These are phyloP conservation scores for Coffea eugenioides DNA, from an alignment of 257 asterid genomes.

Conservation along the genomic window DNA sequence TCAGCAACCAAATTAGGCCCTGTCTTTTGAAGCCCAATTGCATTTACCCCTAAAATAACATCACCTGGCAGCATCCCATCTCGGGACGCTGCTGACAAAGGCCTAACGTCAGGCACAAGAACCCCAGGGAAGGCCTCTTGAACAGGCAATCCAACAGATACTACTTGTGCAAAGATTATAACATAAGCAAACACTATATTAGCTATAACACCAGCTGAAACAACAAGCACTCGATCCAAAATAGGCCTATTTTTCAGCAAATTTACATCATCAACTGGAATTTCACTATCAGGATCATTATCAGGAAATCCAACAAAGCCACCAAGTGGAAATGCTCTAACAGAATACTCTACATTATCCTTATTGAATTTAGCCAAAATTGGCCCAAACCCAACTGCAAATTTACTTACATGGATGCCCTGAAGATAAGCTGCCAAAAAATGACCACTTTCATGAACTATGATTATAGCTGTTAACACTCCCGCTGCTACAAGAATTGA, in stretches of 20 bases:
- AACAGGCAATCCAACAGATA: constrained; percentile 91
- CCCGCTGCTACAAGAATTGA: constrained; percentile 77
- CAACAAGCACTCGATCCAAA: constrained; percentile 75
- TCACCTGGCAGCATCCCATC: constrained; percentile 87
- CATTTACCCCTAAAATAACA: constrained; percentile 73
- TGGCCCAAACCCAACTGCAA: constrained; percentile 97
- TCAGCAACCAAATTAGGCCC: constrained; percentile 77
- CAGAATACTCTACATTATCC: constrained; percentile 82
- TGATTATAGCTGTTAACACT: constrained; percentile 77
- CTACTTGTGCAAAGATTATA: constrained; percentile 70
- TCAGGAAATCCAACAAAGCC: constrained; percentile 98
- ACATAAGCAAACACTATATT: constrained; percentile 75
- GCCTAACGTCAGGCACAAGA: constrained; percentile 91
- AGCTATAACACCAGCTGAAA: constrained; percentile 96
- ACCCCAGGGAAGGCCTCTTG: constrained; percentile 97
- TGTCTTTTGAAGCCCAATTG: constrained; percentile 43
- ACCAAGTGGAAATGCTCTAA: constrained; percentile 95
- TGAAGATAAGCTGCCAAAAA: constrained; percentile 89
- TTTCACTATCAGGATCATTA: constrained; percentile 93
- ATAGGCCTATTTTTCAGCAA: constrained; percentile 85
- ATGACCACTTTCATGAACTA: constrained; percentile 93
- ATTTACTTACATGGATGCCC: constrained; percentile 96
- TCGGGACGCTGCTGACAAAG: constrained; percentile 82
- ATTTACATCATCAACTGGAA: constrained; percentile 81
- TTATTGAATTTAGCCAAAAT: constrained; percentile 79